Conservation (phyloP, 371 early-diverging fungal genomes). For the Chytridium lagenaria region DNA sequence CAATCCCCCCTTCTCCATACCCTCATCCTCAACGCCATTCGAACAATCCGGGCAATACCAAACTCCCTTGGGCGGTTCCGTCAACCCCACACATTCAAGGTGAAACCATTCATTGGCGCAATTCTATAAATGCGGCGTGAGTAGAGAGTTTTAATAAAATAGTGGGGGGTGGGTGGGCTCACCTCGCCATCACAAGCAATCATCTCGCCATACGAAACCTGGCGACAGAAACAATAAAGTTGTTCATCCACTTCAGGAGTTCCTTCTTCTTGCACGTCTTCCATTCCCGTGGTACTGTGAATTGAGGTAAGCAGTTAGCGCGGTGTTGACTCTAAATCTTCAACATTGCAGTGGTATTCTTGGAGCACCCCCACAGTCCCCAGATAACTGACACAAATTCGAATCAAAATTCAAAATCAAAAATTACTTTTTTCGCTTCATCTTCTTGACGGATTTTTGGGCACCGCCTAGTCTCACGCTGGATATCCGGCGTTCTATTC, state of each 20-base stretch:
- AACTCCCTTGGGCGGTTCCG: constrained; percentile 49
- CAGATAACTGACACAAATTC: too few relatives aligned
- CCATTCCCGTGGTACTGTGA: constrained; percentile 14
- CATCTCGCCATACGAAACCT: constrained; percentile 96
- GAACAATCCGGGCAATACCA: constrained; percentile 62
- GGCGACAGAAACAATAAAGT: constrained; percentile 89
- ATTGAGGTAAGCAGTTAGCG: not conserved
- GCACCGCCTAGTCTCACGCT: not conserved
- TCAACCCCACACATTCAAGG: constrained; percentile 61
- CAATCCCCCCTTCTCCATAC: not conserved
- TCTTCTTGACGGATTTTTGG: not conserved
- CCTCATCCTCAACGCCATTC: constrained; percentile 17
- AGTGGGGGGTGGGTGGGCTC: too few relatives aligned
- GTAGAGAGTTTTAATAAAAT: too few relatives aligned
- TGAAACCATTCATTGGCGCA: constrained; percentile 70
- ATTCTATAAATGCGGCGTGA: constrained; percentile 49
- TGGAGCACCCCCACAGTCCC: too few relatives aligned
- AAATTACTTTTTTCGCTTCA: not conserved
- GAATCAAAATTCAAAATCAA: not conserved
- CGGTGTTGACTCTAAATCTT: too few relatives aligned
- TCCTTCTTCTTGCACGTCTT: not conserved
- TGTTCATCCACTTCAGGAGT: constrained; percentile 84
- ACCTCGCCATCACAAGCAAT: constrained; percentile 91
- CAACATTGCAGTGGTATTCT: too few relatives aligned
- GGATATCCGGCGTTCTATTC: not conserved